These are phyloP conservation scores for Alternaria incomplexa DNA, from an alignment of 2,329 filamentous ascomycete genomes.

Conservation along the genomic window DNA sequence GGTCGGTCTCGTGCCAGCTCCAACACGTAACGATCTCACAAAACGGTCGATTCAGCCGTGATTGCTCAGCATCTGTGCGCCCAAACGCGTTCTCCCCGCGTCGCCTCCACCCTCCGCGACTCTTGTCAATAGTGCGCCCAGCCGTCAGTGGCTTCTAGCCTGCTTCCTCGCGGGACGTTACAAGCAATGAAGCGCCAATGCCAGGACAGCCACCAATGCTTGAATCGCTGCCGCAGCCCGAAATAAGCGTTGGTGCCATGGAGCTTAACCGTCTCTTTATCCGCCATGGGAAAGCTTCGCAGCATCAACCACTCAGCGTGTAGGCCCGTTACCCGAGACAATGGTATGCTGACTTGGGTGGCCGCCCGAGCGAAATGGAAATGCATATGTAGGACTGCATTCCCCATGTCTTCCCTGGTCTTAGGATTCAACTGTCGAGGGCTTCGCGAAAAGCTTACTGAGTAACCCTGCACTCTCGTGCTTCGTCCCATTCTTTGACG, in stretches of 20 bases:
- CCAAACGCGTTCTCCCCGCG: background rate
- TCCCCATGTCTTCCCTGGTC: conserved; percentile 1
- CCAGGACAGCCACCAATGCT: background rate
- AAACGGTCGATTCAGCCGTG: background rate
- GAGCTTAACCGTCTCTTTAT: conserved; percentile 11
- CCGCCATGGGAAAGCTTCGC: conserved; percentile 1
- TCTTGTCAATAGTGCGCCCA: background rate
- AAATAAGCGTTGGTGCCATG: conserved; percentile 4
- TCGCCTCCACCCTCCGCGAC: background rate
- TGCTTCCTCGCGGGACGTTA: background rate
- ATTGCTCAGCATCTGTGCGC: background rate
- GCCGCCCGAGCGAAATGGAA: background rate
- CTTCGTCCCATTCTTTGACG: background rate
- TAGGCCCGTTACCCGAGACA: background rate
- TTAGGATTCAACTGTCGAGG: conserved; percentile 3
- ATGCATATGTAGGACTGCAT: conserved; percentile 6
- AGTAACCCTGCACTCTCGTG: background rate
- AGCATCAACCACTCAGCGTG: background rate
- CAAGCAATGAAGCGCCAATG: background rate
- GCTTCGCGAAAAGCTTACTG: conserved; percentile 3
- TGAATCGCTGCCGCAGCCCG: background rate
- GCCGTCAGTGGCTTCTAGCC: conserved; percentile 2
- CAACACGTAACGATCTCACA: background rate
- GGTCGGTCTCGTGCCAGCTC: background rate
- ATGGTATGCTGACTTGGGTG: background rate